These are phyloP conservation scores for Elongisporangium prolatum DNA, from an alignment of 352 stramenopile genomes.

Conservation along the genomic window DNA sequence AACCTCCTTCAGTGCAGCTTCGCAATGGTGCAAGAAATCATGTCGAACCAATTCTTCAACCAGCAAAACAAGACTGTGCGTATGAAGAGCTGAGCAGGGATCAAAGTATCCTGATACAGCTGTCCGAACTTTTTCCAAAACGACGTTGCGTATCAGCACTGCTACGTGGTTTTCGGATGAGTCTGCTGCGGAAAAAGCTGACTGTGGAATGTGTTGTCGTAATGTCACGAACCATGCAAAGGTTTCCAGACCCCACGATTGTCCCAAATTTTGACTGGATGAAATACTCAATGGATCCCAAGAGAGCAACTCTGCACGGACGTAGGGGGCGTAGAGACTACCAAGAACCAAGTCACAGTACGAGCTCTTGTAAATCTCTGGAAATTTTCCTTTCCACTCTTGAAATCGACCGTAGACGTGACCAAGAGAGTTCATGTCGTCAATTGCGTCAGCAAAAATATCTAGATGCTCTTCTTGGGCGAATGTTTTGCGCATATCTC, in stretches of 20 bases:
- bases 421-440: conserved; percentile 61
- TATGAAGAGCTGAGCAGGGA: conserved; percentile 52
- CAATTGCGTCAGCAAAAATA: conserved; percentile 60
- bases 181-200: background rate
- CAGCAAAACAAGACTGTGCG: conserved; percentile 37
- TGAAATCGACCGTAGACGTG: conserved; percentile 60
- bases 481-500: conserved; percentile 3
- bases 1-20: conserved; percentile 22
- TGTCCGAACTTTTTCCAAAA: conserved; percentile 31
- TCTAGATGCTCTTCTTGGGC: conserved; percentile 4
- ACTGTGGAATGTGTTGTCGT: conserved; percentile 19
- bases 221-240: conserved; percentile 58
- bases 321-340: conserved; percentile 60
- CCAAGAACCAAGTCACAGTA: conserved; percentile 56
- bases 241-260: conserved; percentile 23
- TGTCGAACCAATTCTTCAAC: conserved; percentile 46
- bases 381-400: conserved; percentile 69
- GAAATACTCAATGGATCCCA: conserved; percentile 58
- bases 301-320: conserved; percentile 52
- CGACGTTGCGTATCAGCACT: conserved; percentile 35
- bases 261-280: conserved; percentile 4
- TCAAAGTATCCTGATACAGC: conserved; percentile 47
- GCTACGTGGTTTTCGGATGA: background rate
- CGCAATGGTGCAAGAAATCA: conserved; percentile 19
- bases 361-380: conserved; percentile 55